Percentiles rank a stretch among this genome's conserved stretches.
These are phyloP conservation scores for Carpinus fangiana DNA, from an alignment of 306 rosid species.

Conservation along the genomic window DNA sequence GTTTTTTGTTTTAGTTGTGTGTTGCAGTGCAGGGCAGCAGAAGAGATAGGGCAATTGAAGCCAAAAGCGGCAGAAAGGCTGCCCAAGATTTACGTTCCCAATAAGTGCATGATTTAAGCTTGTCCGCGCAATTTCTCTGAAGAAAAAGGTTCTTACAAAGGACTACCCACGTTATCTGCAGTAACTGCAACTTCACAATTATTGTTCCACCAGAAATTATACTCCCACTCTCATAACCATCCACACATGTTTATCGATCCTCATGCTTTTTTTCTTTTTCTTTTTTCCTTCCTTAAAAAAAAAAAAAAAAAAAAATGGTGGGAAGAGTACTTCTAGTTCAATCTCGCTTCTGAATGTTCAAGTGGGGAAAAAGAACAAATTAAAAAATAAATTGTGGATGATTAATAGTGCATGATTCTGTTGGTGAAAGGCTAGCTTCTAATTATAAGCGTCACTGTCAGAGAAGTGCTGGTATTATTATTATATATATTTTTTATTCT, in stretches of 20 bases:
- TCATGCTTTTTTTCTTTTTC: no score
- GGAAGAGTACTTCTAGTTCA: no score
- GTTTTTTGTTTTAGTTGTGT: not conserved
- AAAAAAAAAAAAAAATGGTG: no score
- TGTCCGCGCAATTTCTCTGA: slow-evolving; percentile 22
- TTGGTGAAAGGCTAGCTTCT: not conserved
- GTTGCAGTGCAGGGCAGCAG: not conserved
- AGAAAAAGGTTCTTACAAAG: not conserved
- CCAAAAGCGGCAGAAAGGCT: slow-evolving; percentile 50
- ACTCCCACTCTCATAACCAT: slow-evolving; percentile 1
- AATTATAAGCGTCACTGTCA: not conserved
- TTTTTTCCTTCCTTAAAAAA: no score
- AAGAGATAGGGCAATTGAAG: slow-evolving; percentile 41
- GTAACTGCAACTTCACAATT: slow-evolving; percentile 3
- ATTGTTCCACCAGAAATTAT: slow-evolving; percentile 1
- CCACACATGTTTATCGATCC: not conserved
- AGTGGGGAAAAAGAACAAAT: not conserved
- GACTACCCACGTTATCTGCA: slow-evolving; percentile 15
- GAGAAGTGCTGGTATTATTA: no score
- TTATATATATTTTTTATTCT: no score
- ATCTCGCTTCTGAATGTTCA: not conserved
- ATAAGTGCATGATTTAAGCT: slow-evolving; percentile 31
- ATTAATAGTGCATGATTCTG: not conserved
- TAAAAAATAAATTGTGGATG: no score
- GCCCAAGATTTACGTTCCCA: slow-evolving; percentile 60